Percentiles rank a stretch among this genome's conserved stretches.
These are phyloP conservation scores for Pythium apleroticum DNA, from an alignment of 352 stramenopile genomes.

Conservation along the genomic window DNA sequence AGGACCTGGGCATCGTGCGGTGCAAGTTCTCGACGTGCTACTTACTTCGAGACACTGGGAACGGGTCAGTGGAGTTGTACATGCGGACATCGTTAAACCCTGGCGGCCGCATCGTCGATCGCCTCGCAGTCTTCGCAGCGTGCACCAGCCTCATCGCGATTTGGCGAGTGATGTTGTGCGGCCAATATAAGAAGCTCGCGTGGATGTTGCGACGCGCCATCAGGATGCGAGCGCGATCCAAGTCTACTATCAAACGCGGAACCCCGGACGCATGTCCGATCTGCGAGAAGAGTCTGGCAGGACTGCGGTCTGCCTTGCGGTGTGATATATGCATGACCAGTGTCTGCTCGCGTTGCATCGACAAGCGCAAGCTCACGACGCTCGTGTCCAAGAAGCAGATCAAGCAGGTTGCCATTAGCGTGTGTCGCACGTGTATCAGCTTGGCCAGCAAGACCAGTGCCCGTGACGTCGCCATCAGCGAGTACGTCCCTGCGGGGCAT, in stretches of 20 bases:
- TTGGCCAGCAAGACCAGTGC: background rate
- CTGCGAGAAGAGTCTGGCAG: background rate
- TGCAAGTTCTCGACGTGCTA: constrained; percentile 49
- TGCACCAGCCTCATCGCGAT: constrained; percentile 7
- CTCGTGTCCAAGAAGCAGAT: background rate
- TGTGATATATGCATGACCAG: constrained; percentile 8
- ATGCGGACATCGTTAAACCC: constrained; percentile 47
- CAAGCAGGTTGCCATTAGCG: background rate
- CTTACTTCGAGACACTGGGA: constrained; percentile 42
- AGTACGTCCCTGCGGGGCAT: constrained; percentile 4
- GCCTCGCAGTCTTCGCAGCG: background rate
- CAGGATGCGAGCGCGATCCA: background rate
- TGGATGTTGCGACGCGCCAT: background rate
- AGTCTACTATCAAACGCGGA: background rate
- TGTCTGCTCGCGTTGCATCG: constrained; percentile 16
- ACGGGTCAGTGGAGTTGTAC: constrained; percentile 43
- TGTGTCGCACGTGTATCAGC: constrained; percentile 12
- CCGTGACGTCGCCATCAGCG: constrained; percentile 7
- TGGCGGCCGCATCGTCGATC: constrained; percentile 17
- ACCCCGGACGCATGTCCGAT: background rate
- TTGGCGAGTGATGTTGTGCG: constrained; percentile 7
- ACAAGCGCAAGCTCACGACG: constrained; percentile 20
- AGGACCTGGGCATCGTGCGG: constrained; percentile 33
- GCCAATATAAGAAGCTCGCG: constrained; percentile 18
- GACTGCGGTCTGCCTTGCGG: background rate